Conservation (phyloP, 345 rosid species). For the Laguncularia racemosa region DNA sequence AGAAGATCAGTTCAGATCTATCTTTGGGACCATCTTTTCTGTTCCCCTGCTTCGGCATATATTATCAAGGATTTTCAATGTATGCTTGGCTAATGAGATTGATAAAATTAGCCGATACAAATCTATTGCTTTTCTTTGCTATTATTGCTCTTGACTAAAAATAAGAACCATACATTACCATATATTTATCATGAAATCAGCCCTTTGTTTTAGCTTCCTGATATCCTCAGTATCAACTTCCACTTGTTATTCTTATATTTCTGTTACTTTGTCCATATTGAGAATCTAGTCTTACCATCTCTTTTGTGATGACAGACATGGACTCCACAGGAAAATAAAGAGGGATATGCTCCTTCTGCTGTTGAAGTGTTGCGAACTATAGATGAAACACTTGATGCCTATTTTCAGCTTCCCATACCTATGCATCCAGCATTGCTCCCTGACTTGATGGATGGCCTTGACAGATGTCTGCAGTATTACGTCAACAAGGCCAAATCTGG, state of each 20-base stretch:
- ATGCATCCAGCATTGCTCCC: slow-evolving; percentile 90
- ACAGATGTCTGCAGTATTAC: slow-evolving; percentile 82
- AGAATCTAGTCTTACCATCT: slow-evolving; percentile 6
- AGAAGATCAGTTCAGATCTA: too few relatives aligned
- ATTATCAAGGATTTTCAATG: too few relatives aligned
- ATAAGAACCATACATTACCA: not conserved
- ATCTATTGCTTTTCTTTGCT: too few relatives aligned
- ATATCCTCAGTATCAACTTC: not conserved
- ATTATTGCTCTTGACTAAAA: too few relatives aligned
- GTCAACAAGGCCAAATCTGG: slow-evolving; percentile 84
- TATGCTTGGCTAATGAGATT: too few relatives aligned
- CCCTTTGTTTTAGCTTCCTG: not conserved
- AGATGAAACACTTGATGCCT: slow-evolving; percentile 82
- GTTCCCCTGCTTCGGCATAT: too few relatives aligned
- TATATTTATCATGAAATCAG: not conserved
- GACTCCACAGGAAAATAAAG: slow-evolving; percentile 59
- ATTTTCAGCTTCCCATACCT: slow-evolving; percentile 91
- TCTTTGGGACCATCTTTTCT: too few relatives aligned
- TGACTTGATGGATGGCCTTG: slow-evolving; percentile 78
- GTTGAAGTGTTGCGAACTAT: slow-evolving; percentile 67
- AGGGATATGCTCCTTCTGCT: slow-evolving; percentile 75
- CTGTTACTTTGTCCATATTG: not conserved
- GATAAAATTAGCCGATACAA: too few relatives aligned
- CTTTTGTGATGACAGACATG: slow-evolving; percentile 47
- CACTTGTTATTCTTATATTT: not conserved